Evolutionary conservation across 176 grass and related monocot species (phyloP).

Genomic region (Chrysopogon serrulatus): DNA sequence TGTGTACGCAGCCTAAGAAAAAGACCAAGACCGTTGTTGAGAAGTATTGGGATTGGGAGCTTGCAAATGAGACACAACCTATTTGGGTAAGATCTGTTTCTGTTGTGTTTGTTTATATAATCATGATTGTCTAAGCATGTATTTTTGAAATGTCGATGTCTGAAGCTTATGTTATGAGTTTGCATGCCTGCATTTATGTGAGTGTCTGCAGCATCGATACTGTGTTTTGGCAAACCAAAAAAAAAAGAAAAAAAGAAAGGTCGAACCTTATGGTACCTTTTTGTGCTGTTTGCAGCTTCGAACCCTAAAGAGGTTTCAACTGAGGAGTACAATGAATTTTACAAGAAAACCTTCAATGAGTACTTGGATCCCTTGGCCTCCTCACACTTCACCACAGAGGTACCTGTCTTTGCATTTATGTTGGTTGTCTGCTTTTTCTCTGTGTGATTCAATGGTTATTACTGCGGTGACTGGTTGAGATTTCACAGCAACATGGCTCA

Average conservation of each 20-base stretch:
- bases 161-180: neutral
- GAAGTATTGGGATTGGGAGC: constrained; percentile 99
- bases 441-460: neutral
- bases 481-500: neutral
- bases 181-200: neutral
- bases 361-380: constrained; percentile 82
- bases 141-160: neutral
- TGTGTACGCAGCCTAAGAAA: constrained; percentile 61
- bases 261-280: neutral
- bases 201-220: neutral
- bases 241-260: too few relatives aligned
- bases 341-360: constrained; percentile 94
- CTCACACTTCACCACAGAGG: constrained; percentile 98
- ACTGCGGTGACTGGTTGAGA: neutral
- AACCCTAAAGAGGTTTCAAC: constrained; percentile 87
- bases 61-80: constrained; percentile 94
- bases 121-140: neutral
- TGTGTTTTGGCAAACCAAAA: neutral
- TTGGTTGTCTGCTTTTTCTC: constrained; percentile 11
- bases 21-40: constrained; percentile 91
- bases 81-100: constrained; percentile 66
- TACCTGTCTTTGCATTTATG: constrained; percentile 6
- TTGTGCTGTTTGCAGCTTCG: constrained; percentile 52
- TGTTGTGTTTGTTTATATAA: constrained; percentile 1
- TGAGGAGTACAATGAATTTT: constrained; percentile 95